Evolutionary conservation across 805 yeast genomes (phyloP).

Genomic region (Suhomyces vadensis): DNA sequence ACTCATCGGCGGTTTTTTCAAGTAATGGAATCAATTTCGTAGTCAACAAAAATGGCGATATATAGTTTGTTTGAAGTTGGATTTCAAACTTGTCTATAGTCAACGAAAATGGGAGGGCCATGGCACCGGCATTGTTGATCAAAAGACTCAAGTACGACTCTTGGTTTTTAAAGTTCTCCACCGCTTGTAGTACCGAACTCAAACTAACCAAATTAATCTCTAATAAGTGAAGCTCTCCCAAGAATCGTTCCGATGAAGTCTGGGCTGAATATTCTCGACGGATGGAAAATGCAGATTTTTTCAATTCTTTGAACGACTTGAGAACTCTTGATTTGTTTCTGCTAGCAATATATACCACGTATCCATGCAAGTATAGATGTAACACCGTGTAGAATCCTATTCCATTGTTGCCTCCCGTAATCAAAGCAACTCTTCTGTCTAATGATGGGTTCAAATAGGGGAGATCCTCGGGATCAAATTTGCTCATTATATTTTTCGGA

Average conservation of each 20-base stretch:
- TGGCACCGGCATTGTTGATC: conserved; percentile 77
- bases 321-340: conserved; percentile 57
- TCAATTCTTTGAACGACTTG: conserved; percentile 57
- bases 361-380: conserved; percentile 79
- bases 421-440: conserved; percentile 63
- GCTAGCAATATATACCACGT: conserved; percentile 71
- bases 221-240: conserved; percentile 39
- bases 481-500: neutral
- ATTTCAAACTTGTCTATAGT: conserved; percentile 76
- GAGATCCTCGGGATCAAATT: conserved; percentile 20
- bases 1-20: conserved; percentile 36
- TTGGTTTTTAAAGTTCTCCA: conserved; percentile 40
- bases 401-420: conserved; percentile 83
- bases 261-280: conserved; percentile 25
- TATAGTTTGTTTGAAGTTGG: conserved; percentile 76
- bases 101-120: conserved; percentile 67
- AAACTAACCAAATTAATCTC: conserved; percentile 40
- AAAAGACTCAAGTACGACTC: conserved; percentile 61
- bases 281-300: conserved; percentile 49
- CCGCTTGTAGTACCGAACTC: conserved; percentile 44
- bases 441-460: conserved; percentile 62
- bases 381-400: conserved; percentile 76
- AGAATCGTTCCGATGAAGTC: conserved; percentile 21
- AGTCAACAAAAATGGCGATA: conserved; percentile 73
- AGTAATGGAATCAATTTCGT: conserved; percentile 56